Evolutionary conservation across 768 basidiomycete genomes (phyloP), one percentile per base, ranked within the genome.

Genomic region (Russula abietina): DNA sequence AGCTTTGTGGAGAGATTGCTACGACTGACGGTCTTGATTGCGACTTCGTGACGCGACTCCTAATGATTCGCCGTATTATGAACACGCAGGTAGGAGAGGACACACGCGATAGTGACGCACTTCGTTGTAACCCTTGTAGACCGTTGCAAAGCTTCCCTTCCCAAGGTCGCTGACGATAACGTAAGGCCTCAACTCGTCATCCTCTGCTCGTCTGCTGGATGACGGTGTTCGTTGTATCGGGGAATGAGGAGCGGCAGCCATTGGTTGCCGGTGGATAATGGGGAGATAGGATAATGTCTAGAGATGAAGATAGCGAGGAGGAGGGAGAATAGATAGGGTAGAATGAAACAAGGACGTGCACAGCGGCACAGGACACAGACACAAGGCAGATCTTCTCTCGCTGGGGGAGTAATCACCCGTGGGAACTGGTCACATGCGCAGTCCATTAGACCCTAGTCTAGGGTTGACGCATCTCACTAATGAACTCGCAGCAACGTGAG

Each of bases 111-210:
- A 8, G n/a, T 28, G 36, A 75, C 87, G 61, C 68, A 91, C 94
- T 75, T 88, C 86, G 73, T 94, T 88, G 76, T 92, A 93, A 55
- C 93, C 95, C 69, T 92, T 91, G 74, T 92, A 95, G 45, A 99
- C 96, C 0, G 89, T 96, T 17, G 96, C 96, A 74, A 98, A 98
- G 73, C 90, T 93, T 19, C 96, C 96, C 73, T 89, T 91, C 39
- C 91, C 91, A 59, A 93, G 85, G 69, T 89, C 84, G 60, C 77
- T 78, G 9, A 84, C 83, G 64, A 93, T 84, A 66, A 93, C 80
- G 69, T 92, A 93, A 30, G 91, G 91, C 67, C 77, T 81, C 50
- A 84, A 78, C 67, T 91, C 88, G 63, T 88, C 84, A 64, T 89
- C 87, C 60, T 89, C 86, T 11, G 73, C 43, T 54, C 66, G 68